Evolutionary conservation across 2,329 filamentous ascomycete genomes (phyloP), one percentile per base, ranked within the genome.

Genomic region (Aspergillus carbonarius): DNA sequence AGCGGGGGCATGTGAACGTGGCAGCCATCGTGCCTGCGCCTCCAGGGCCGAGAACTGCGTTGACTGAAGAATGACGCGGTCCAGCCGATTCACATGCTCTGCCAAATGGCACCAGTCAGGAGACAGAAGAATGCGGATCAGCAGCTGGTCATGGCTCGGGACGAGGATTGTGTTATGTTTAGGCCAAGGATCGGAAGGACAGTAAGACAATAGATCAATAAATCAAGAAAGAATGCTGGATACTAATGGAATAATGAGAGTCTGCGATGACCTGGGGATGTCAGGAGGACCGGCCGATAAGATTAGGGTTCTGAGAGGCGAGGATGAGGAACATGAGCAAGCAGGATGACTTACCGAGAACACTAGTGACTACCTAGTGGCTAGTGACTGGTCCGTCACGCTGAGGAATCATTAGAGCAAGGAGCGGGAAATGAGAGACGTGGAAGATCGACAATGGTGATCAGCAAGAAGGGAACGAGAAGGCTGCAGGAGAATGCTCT

Each of bases 1-100:
- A 58, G 58, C 55, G 63, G 62, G 62, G 62, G 56, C 70, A 72
- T 71, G 69, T 72, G 70, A 72, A 61, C 50, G 68, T 63, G 23
- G 63, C 59, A 13, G 53, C 35, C 55, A 62, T 62, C 32, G 52
- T 18, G 58, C 39, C 39, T 30, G 34, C 49, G 55, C 55, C 59
- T 63, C 62, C 52, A 59, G 58, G 54, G 44, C 39, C 39, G 42
- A 44, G 44, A 48, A 30, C 23, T 23, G 3, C 13, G 13, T 55
- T 17, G 47, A 58, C 51, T 51, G 30, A 37, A 25, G 30, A 25
- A 50, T 49, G 56, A 51, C 42, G 40, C 35, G 49, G 47, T 46
- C 47, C 39, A 54, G 55, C 30, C 52, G 56, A 42, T 60, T 64
- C 62, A 62, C 60, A 64, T 62, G 58, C 53, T 32, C 53, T 57